A percentile compares a stretch with the other conserved stretches of the same genome.
Evolutionary conservation across 495 filamentous ascomycete genomes (phyloP).

Genomic region (Xylaria grammica): DNA sequence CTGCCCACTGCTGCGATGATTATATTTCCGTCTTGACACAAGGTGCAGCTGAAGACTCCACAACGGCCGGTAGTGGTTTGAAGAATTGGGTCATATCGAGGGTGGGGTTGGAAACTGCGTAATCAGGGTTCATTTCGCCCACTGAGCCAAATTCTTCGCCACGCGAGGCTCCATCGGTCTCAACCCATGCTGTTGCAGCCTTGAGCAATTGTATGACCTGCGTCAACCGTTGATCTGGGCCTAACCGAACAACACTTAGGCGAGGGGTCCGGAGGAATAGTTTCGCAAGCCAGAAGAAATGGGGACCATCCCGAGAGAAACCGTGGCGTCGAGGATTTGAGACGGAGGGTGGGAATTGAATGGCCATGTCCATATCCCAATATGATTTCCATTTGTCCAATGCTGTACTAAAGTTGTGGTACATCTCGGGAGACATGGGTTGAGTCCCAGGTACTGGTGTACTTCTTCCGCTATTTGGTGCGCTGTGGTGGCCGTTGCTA

Average conservation of each 20-base stretch:
- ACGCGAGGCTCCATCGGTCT: slow-evolving; percentile 54
- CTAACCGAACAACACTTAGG: slow-evolving; percentile 50
- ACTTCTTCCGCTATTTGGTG: slow-evolving; percentile 50
- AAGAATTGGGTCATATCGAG: slow-evolving; percentile 73
- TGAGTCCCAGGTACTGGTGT: slow-evolving; percentile 52
- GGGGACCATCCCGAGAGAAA: slow-evolving; percentile 67
- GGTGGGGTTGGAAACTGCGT: slow-evolving; percentile 63
- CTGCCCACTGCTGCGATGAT: slow-evolving; percentile 18
- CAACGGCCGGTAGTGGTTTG: slow-evolving; percentile 48
- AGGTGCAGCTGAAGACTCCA: slow-evolving; percentile 39
- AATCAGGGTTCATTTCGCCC: slow-evolving; percentile 63
- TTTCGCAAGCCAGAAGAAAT: slow-evolving; percentile 69
- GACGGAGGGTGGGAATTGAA: slow-evolving; percentile 62
- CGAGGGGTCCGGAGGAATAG: slow-evolving; percentile 55
- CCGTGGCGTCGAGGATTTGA: slow-evolving; percentile 57
- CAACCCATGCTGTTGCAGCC: slow-evolving; percentile 59
- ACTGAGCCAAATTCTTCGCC: slow-evolving; percentile 64
- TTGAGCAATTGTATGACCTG: slow-evolving; percentile 64
- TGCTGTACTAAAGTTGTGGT: slow-evolving; percentile 46
- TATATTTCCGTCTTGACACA: slow-evolving; percentile 40
- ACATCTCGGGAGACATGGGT: slow-evolving; percentile 36
- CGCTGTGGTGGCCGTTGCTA: slow-evolving; percentile 31
- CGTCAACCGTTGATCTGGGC: slow-evolving; percentile 60
- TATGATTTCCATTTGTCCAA: slow-evolving; percentile 68
- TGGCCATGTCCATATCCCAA: slow-evolving; percentile 68